A percentile compares a stretch with the other conserved stretches of the same genome.
phyloP scores from a whole-genome alignment of 225 moss, liverwort and hornwort species.

The Pseudisothecium myosuroides region DNA sequence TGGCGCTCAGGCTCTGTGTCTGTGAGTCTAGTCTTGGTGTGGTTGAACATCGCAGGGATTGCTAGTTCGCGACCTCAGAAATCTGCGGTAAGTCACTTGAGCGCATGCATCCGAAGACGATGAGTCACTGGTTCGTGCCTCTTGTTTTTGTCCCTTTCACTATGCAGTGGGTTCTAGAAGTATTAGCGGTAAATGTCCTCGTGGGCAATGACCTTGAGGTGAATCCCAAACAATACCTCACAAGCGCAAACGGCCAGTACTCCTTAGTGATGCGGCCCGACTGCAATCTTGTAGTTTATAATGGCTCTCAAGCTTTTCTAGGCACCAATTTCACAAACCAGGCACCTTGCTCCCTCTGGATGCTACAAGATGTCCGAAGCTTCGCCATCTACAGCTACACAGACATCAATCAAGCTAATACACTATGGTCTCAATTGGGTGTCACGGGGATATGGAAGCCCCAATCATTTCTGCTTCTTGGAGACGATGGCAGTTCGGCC shows the following conservation, averaged over 20 bases:
- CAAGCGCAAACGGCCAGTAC: background rate
- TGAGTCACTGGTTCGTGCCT: background rate
- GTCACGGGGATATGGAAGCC: background rate
- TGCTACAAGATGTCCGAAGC: background rate
- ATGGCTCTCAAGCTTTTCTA: background rate
- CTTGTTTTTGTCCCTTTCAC: background rate
- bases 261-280: background rate
- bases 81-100: background rate
- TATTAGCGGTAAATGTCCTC: background rate
- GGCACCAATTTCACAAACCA: too few relatives aligned
- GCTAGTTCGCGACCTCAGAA: background rate
- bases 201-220: background rate
- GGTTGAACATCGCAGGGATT: background rate
- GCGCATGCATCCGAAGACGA: background rate
- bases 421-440: rapidly evolving
- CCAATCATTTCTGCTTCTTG: background rate
- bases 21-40: background rate
- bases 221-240: background rate
- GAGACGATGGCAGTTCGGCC: too few relatives aligned
- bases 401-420: background rate
- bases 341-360: background rate
- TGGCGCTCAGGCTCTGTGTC: background rate
- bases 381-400: background rate
- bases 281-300: background rate
- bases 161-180: too few relatives aligned